phyloP scores from a whole-genome alignment of 2,329 filamentous ascomycete species.

The Colletotrichum endophyticum region DNA sequence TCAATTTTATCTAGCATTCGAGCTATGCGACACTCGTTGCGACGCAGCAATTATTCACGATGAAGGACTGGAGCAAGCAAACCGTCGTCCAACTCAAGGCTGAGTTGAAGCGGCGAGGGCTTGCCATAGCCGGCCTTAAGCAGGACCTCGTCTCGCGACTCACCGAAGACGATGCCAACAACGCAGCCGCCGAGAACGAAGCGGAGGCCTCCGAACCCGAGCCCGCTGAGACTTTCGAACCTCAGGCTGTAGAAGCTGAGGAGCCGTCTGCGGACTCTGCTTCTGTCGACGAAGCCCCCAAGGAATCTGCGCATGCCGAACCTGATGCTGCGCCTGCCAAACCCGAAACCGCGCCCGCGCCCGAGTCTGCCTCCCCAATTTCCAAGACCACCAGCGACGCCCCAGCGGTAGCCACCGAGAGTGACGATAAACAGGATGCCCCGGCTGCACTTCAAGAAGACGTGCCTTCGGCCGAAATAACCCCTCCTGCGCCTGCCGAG shows the following conservation, averaged over 20 bases:
- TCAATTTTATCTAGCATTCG: background rate
- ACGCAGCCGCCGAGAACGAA: background rate
- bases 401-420: background rate
- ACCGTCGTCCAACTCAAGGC: conserved; percentile 79
- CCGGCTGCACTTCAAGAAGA: background rate
- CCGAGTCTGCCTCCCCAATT: background rate
- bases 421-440: background rate
- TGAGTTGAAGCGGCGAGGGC: conserved; percentile 75
- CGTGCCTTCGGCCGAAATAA: background rate
- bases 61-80: conserved; percentile 61
- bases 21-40: conserved; percentile 13
- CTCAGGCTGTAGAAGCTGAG: conserved; percentile 12
- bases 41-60: conserved; percentile 35
- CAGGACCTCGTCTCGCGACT: conserved; percentile 73
- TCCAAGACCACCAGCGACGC: background rate
- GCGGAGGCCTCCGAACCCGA: background rate
- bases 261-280: conserved; percentile 14
- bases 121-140: conserved; percentile 73
- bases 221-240: background rate
- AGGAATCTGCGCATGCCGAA: background rate
- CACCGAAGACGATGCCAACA: conserved; percentile 40
- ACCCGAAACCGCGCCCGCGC: background rate
- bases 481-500: conserved; percentile 14
- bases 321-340: background rate
- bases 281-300: background rate